These are phyloP conservation scores for Trichoderma sp. DNA, from an alignment of 2,329 filamentous ascomycete genomes.

Conservation along the genomic window DNA sequence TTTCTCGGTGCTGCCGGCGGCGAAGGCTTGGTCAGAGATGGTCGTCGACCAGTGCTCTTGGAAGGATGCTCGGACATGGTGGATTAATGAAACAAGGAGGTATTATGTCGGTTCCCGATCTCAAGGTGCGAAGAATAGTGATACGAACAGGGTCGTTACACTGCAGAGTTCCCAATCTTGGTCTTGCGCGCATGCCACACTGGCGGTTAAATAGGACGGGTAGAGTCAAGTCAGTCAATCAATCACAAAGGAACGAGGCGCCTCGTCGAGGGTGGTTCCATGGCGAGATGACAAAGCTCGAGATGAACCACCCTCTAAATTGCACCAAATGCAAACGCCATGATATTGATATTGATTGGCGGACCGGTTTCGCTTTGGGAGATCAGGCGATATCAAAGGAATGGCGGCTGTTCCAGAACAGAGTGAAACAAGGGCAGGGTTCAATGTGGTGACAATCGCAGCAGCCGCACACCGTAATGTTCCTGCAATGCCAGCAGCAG, in stretches of 20 bases:
- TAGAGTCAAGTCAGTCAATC: background rate
- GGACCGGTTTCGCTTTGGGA: background rate
- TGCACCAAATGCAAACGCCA: constrained; percentile 41
- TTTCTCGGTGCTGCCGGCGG: background rate
- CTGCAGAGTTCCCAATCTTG: background rate
- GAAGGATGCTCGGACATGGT: constrained; percentile 26
- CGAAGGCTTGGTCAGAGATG: constrained; percentile 17
- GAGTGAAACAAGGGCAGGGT: background rate
- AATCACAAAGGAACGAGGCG: constrained; percentile 23
- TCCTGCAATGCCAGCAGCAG: background rate
- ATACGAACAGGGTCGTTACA: background rate
- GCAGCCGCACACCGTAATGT: background rate
- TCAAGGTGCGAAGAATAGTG: background rate
- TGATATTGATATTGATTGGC: constrained; percentile 21
- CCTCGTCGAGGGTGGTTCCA: constrained; percentile 55
- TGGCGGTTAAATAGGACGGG: constrained; percentile 6
- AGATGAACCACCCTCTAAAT: constrained; percentile 53
- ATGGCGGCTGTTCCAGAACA: background rate
- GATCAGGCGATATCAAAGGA: constrained; percentile 13
- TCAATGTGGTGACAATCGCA: background rate
- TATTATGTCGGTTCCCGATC: background rate
- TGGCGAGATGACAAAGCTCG: constrained; percentile 42
- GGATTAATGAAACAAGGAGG: background rate
- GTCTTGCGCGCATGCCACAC: background rate
- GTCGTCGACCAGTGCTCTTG: constrained; percentile 23